Base-by-base conservation (phyloP, 129 eudicot genomes). In the Flaveria robusta region DNA sequence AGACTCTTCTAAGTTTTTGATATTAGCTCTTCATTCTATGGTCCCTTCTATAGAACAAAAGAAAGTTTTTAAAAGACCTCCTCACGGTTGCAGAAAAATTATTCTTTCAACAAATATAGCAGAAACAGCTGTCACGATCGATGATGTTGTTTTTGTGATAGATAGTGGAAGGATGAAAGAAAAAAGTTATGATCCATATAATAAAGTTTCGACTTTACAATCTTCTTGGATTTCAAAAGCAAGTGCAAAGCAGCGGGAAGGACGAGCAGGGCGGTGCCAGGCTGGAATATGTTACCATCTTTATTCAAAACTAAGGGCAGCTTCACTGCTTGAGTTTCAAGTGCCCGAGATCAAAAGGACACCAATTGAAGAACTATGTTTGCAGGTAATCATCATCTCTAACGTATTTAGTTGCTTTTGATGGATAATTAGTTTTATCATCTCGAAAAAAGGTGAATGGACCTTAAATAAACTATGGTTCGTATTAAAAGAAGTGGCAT, bases 221-320 rank as follows among this genome's bases (percentile, higher is more conserved):
- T 89, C 99, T 68, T 84, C 96, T 47, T 95, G 97, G 97, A 76
- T 87, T 50, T 95, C 99, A 52, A 87, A 91, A 84, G 99, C 99
- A 11, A 95, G 95, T 83, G 97, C 96, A 7, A 95, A 91, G 84
- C 99, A 95, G 68, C 84, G 97, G 37, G 96, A 91, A 70, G 99
- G 99, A 1, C 95, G 99, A 45, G 99, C 99, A 8, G 99, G 99
- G 52, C 85, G 99, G 15, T 95, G 99, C 71, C 99, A 91, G 62
- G 85, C 97, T 12, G 99, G 99, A 20, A 79, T 91, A 11, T 95
- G 99, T 79, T 95, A 91, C 70, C 99, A 95, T 80, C 89, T 95
- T 8, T 95, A 86, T 83, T 86, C 99, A 49, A 95, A 91, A 82
- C 81, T 86, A 58, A 78, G 96, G 60, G 99, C 97, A 22, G 90